Evolutionary conservation across 192 early-diverging fungal genomes (phyloP), one percentile per base, ranked within the genome.

Genomic region (Coemansia sp.): DNA sequence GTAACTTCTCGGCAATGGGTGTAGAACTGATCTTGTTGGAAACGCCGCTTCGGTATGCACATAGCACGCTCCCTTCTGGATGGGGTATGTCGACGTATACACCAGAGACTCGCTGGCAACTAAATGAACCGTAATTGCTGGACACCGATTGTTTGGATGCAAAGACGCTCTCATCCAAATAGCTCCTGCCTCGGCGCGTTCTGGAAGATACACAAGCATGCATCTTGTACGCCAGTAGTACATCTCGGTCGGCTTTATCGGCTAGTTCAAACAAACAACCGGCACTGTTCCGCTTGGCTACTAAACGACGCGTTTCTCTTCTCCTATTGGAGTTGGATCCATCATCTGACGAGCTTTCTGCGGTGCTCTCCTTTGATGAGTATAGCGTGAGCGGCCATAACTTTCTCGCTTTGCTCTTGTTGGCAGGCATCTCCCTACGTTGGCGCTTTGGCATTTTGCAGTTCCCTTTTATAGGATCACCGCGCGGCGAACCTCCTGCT

Each of bases 1-100:
- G 44, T 41, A 12, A 5, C 39, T 4, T 41, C 12, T 41, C 39
- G 39, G 39, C 39, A 41, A 1, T 41, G 39, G 6, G 7, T 12
- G 39, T 5, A 41, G 6, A 6, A 7, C 12, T 5, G 0, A 14
- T 46, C 16, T 46, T 5, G 44, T 18, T 46, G 44, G 16, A 7
- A 46, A 46, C 14, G 18, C 44, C 44, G 14, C 30, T 30, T 30
- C 3, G 30, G 30, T 26, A 45, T 11, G 21, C 15, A 24, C 26
- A 7, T 62, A 45, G 16, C 30, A 2, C 6, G 16, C 60, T 46
- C 7, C 60, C 60, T 62, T 41, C 26, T 15, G 60, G 23, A 30
- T 62, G 60, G 14, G 60, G 43, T 46, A 62, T 62, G 34, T 62
- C 60, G n/a, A 62, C 26, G n/a, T 38, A 62, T 20, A 62, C 20